Conservation (phyloP, 2,329 filamentous ascomycete genomes). For the Diaporthe sp. region DNA sequence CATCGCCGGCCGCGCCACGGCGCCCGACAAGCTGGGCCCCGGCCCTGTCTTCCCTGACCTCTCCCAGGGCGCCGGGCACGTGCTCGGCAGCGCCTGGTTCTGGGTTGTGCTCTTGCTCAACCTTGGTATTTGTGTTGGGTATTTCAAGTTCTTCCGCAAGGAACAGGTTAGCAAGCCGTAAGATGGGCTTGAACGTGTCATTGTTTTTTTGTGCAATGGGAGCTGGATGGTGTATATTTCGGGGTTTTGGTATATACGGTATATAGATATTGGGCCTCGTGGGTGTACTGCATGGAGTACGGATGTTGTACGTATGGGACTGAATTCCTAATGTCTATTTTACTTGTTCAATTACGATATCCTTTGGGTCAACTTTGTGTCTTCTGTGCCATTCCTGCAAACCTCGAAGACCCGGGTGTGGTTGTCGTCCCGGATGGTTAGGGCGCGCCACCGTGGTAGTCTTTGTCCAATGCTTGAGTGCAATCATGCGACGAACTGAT, state of each 20-base stretch:
- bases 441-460: not conserved
- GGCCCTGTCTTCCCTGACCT: constrained; percentile 71
- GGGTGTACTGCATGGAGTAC: constrained; percentile 1
- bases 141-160: constrained; percentile 60
- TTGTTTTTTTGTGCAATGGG: not conserved
- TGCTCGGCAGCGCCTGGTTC: constrained; percentile 63
- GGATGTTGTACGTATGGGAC: constrained; percentile 6
- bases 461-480: not conserved
- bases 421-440: not conserved
- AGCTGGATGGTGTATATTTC: not conserved
- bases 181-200: constrained; percentile 8
- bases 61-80: constrained; percentile 53
- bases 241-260: not conserved
- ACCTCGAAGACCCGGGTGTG: too few relatives aligned
- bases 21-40: constrained; percentile 68
- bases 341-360: constrained; percentile 6
- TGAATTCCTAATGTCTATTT: constrained; percentile 20
- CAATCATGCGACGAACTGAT: not conserved
- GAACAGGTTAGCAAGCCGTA: constrained; percentile 36
- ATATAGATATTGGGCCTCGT: not conserved
- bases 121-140: constrained; percentile 65
- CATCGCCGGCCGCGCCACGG: constrained; percentile 67
- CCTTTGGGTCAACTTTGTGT: not conserved
- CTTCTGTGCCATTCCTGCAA: not conserved
- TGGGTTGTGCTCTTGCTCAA: constrained; percentile 69